Conservation (phyloP, 2,329 filamentous ascomycete genomes). For the Sporothrix luriei region DNA sequence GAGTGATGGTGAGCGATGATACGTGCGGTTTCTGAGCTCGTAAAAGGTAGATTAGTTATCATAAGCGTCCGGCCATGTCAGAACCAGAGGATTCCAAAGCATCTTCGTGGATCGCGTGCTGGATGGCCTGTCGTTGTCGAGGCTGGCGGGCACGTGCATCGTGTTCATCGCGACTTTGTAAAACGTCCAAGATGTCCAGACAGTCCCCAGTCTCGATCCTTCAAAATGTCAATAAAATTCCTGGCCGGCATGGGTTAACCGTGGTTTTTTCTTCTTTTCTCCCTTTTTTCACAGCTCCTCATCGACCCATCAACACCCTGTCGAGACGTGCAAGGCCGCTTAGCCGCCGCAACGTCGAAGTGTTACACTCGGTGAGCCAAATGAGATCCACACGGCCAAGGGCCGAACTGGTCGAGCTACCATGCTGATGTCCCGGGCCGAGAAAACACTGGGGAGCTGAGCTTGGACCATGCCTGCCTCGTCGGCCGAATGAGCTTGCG, state of each 20-base stretch:
- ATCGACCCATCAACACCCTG: background rate
- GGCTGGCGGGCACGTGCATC: conserved; percentile 8
- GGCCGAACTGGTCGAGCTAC: background rate
- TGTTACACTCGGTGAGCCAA: conserved; percentile 22
- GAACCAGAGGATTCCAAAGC: background rate
- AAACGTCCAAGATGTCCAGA: background rate
- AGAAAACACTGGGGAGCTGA: background rate
- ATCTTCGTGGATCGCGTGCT: too few relatives aligned
- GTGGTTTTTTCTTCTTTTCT: background rate
- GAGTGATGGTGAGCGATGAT: background rate
- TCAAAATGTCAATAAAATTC: background rate
- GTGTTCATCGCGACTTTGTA: too few relatives aligned
- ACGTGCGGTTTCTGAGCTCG: background rate
- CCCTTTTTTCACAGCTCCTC: too few relatives aligned
- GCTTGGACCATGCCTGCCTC: background rate
- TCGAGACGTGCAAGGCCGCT: background rate
- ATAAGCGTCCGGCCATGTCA: background rate
- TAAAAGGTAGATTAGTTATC: background rate
- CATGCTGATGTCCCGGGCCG: background rate
- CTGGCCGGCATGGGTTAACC: background rate
- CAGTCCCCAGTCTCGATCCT: background rate
- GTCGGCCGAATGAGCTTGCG: too few relatives aligned
- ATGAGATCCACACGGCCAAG: background rate
- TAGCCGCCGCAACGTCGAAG: background rate
- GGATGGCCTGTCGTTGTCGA: conserved; percentile 12